Conservation (phyloP, 2,329 filamentous ascomycete genomes). For the Aspergillus japonicus region DNA sequence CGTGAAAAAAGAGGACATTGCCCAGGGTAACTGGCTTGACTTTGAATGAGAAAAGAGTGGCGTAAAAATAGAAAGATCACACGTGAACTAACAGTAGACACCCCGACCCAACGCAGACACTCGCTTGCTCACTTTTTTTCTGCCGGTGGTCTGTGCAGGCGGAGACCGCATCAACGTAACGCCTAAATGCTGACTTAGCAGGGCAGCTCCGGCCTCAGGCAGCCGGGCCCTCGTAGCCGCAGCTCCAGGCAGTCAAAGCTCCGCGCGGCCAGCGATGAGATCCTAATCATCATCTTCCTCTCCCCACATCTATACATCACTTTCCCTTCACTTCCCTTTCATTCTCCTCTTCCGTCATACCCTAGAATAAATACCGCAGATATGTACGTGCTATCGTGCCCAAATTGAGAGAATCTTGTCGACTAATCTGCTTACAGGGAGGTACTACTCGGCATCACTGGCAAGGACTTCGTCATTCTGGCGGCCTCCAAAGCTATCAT, state of each 20-base stretch:
- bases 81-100: background rate
- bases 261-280: conserved; percentile 35
- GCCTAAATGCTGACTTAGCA: conserved; percentile 37
- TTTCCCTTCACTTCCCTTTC: conserved; percentile 21
- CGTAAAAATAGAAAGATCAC: background rate
- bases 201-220: conserved; percentile 31
- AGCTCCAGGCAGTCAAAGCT: conserved; percentile 45
- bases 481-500: conserved; percentile 97
- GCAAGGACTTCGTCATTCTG: conserved; percentile 98
- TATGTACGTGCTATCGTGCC: conserved; percentile 27
- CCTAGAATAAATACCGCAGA: conserved; percentile 13
- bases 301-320: conserved; percentile 20
- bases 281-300: conserved; percentile 23
- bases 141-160: conserved; percentile 31
- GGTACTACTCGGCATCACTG: conserved; percentile 95
- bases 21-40: background rate
- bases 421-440: conserved; percentile 63
- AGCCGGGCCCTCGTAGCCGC: conserved; percentile 20
- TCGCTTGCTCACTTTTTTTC: conserved; percentile 36
- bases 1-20: conserved; percentile 96
- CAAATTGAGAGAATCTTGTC: conserved; percentile 10
- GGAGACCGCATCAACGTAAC: conserved; percentile 30
- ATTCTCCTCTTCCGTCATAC: background rate
- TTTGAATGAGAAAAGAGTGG: background rate
- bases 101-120: conserved; percentile 2